phyloP scores from a whole-genome alignment of 176 grass and related monocot species.

The Carex pumila region DNA sequence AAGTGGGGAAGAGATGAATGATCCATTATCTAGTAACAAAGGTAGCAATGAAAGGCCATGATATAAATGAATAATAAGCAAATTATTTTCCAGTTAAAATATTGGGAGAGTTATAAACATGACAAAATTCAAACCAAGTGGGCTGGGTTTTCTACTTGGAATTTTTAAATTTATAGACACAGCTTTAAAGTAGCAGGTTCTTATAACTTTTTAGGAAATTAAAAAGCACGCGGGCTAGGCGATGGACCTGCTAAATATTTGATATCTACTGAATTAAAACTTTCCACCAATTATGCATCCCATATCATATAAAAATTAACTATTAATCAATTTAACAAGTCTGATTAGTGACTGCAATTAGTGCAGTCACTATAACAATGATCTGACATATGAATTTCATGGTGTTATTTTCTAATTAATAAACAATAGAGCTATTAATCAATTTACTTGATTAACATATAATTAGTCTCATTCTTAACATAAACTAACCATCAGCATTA shows the following conservation, averaged over 20 bases:
- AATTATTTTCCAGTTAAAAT: neutral
- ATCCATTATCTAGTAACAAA: constrained; percentile 77
- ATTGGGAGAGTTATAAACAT: neutral
- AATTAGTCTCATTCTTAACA: neutral
- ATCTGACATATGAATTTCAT: neutral
- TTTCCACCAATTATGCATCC: neutral
- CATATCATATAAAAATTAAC: neutral
- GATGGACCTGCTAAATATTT: neutral
- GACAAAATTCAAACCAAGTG: neutral
- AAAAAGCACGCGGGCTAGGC: neutral
- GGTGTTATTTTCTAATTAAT: neutral
- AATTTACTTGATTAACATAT: neutral
- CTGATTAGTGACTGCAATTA: neutral
- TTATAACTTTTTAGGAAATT: neutral
- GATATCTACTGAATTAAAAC: neutral
- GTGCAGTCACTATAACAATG: neutral
- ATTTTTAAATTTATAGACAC: neutral
- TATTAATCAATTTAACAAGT: neutral
- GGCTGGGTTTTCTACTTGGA: neutral
- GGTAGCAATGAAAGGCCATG: neutral
- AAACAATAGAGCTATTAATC: neutral
- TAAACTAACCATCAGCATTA: neutral
- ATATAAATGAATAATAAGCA: neutral
- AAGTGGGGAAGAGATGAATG: constrained; percentile 69
- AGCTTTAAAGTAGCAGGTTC: neutral